Evolutionary conservation across 2,329 filamentous ascomycete genomes (phyloP).

Genomic region (Aspergillus arachidicola): DNA sequence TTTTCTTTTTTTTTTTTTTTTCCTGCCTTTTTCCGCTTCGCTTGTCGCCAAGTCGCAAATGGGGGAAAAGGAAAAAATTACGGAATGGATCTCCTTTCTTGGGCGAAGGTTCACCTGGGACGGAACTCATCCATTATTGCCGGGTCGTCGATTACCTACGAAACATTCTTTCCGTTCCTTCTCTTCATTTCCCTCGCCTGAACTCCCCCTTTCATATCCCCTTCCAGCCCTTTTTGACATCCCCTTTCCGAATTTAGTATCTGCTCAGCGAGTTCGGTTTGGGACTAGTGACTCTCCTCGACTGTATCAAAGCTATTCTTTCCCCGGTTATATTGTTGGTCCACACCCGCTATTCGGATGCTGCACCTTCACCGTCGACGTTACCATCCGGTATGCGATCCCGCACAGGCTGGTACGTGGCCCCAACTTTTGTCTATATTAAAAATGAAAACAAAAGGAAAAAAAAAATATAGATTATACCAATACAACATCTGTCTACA

Average conservation of each 20-base stretch:
- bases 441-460: not conserved
- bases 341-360: conserved; percentile 24
- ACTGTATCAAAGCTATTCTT: conserved; percentile 12
- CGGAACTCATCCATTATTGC: not conserved
- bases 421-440: not conserved
- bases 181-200: conserved; percentile 5
- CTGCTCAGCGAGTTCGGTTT: conserved; percentile 8
- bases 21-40: not conserved
- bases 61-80: not conserved
- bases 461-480: not conserved
- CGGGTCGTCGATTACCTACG: not conserved
- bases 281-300: conserved; percentile 11
- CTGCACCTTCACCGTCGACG: conserved; percentile 27
- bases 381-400: conserved; percentile 44
- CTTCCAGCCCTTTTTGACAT: not conserved
- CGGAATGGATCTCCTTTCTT: conserved; percentile 1
- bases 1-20: no score
- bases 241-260: conserved; percentile 11
- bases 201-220: not conserved
- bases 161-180: conserved; percentile 2
- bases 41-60: conserved; percentile 4
- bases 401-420: conserved; percentile 46
- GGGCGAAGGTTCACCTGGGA: not conserved
- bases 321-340: conserved; percentile 8
- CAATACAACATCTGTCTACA: not conserved